Conservation (phyloP, 495 filamentous ascomycete genomes). For the Neurospora cerealis region DNA sequence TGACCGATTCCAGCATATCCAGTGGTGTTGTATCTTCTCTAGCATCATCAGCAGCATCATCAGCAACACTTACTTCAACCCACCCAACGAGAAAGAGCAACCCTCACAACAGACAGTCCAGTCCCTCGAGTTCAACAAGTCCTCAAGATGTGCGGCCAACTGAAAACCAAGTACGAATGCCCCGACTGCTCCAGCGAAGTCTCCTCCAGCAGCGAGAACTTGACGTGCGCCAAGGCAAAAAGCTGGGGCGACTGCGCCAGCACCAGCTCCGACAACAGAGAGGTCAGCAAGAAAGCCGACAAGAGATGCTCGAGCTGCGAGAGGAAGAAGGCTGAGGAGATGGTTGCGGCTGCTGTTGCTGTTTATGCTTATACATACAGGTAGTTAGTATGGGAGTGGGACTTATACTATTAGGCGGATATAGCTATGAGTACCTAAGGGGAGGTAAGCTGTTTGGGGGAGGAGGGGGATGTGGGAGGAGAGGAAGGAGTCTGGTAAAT, state of each 20-base stretch:
- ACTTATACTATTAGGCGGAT: background rate
- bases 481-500: background rate
- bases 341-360: background rate
- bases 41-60: background rate
- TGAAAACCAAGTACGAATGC: background rate
- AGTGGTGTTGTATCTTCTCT: background rate
- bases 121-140: no score
- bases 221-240: background rate
- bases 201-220: background rate
- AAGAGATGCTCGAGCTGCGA: background rate
- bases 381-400: background rate
- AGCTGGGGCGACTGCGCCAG: background rate
- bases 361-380: background rate
- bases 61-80: background rate
- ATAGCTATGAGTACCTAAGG: background rate
- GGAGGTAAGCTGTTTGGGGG: background rate
- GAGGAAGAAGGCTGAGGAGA: background rate
- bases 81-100: background rate
- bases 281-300: background rate
- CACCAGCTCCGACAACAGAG: background rate
- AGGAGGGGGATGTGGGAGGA: background rate
- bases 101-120: background rate
- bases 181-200: background rate
- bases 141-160: background rate
- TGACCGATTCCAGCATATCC: background rate